Base-by-base conservation (phyloP, 495 filamentous ascomycete species). In the Extremus antarcticus region DNA sequence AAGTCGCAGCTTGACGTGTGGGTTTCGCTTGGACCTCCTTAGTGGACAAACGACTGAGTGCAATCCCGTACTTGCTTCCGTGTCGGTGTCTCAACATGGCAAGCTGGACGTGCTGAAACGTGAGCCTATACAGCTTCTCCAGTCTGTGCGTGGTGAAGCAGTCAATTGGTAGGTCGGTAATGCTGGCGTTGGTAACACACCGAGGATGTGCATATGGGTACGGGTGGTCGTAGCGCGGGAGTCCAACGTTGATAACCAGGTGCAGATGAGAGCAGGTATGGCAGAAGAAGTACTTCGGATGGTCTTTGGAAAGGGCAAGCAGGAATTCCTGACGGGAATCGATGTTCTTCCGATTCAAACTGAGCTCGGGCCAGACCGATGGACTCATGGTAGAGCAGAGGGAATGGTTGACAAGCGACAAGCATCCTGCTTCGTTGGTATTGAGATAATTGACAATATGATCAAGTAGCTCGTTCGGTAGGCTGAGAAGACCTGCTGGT, bases 91-190 rank as follows among this genome's bases (percentile, higher is more conserved):
- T 16, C 17, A 4, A 16, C 43, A 46, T 46, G n/a, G 43, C 8
- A 17, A 46, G 43, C 43, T 46, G 46, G 24, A 48, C 22, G 22
- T 48, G 46, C 21, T 48, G 46, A 24, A 48, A 48, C 2, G 46
- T 48, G 17, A 25, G 46, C 13, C 24, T 2, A 25, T 48, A 48
- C 22, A 24, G 13, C 16, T 19, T 24, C 2, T 20, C 16, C 19
- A 13, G 2, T 13, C 11, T 22, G 21, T 48, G 46, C 13, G 46
- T 48, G 13, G 19, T 24, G 46, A 48, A 48, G 46, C 46, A 48
- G 29, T 35, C 29, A 13, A 35, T 35, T 13, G 29, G 29, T 13
- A 4, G 4, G 13, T 35, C 29, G 7, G 4, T 13, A 4, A 35
- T 35, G 7, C 29, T 35, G 7, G 29, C 29, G 7, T 13, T 35